Evolutionary conservation across 208 protist genomes (phyloP).

Genomic region (Acanthamoeba polyphaga): DNA sequence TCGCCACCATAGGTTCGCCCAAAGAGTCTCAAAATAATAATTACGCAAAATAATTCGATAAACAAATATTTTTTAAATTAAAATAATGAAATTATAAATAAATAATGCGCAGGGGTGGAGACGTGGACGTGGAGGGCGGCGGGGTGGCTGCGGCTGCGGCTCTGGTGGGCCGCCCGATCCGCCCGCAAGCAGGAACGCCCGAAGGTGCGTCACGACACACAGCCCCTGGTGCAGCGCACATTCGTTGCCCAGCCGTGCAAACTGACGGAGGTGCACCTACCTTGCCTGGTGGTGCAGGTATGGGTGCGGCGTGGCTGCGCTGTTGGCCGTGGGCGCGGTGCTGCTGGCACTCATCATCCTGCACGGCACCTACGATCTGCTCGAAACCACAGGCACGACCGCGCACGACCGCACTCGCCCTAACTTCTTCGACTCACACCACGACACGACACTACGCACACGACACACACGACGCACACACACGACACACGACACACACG

Average conservation of each 20-base stretch:
- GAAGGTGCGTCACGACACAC: too few species aligned
- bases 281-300: background rate
- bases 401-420: background rate
- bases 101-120: background rate
- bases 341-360: background rate
- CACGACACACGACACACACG: background rate
- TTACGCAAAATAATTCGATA: too few species aligned
- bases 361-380: slow-evolving; percentile 23
- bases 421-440: background rate
- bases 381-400: background rate
- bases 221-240: too few species aligned
- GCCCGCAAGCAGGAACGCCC: background rate
- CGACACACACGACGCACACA: background rate
- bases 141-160: background rate
- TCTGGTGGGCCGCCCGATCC: slow-evolving; percentile 14
- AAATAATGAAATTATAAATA: too few species aligned
- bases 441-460: background rate
- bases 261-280: too few species aligned
- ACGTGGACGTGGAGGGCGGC: slow-evolving; percentile 17
- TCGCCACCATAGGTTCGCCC: background rate
- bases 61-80: too few species aligned
- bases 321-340: background rate
- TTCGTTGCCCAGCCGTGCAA: too few species aligned
- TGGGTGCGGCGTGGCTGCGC: background rate
- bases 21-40: background rate